These are phyloP conservation scores for Megacollybia marginata DNA, from an alignment of 768 basidiomycete species.

Conservation along the genomic window DNA sequence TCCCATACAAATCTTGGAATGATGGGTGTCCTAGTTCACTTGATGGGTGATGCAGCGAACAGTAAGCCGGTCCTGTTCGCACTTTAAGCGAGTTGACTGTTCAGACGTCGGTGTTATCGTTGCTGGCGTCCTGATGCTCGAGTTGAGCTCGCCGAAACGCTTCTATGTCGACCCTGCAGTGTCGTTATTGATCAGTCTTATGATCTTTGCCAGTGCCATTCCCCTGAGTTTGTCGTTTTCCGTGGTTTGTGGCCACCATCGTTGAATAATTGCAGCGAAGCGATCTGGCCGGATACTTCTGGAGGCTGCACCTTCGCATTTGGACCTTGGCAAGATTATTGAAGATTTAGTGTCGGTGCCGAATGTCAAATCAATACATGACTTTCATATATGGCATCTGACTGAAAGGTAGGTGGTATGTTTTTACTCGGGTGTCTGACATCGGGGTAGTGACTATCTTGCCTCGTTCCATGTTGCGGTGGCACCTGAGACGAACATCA, in stretches of 20 bases:
- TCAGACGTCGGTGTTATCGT: constrained; percentile 50
- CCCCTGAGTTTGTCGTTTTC: constrained; percentile 35
- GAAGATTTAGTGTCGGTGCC: constrained; percentile 38
- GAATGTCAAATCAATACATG: constrained; percentile 41
- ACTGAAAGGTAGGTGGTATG: constrained; percentile 39
- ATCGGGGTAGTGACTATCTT: constrained; percentile 33
- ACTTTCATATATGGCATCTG: constrained; percentile 49
- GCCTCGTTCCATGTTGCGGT: constrained; percentile 49
- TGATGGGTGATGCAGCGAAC: constrained; percentile 47
- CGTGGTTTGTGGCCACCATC: background rate
- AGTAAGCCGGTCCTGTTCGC: constrained; percentile 24
- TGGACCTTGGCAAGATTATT: constrained; percentile 41
- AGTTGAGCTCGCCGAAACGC: constrained; percentile 32
- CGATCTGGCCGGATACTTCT: constrained; percentile 44
- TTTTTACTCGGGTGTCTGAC: background rate
- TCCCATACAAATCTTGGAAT: constrained; percentile 37
- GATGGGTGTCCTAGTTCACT: constrained; percentile 41
- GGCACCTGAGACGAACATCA: constrained; percentile 35
- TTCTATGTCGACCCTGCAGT: constrained; percentile 51
- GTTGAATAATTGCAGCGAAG: constrained; percentile 21
- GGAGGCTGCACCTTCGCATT: constrained; percentile 42
- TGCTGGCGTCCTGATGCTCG: constrained; percentile 43
- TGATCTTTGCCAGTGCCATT: constrained; percentile 46
- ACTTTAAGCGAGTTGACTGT: background rate
- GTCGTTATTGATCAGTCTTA: constrained; percentile 39